Percentiles rank a stretch among this genome's conserved stretches.
phyloP scores from a whole-genome alignment of 169 alveolate species.

The Plasmodium cynomolgi region DNA sequence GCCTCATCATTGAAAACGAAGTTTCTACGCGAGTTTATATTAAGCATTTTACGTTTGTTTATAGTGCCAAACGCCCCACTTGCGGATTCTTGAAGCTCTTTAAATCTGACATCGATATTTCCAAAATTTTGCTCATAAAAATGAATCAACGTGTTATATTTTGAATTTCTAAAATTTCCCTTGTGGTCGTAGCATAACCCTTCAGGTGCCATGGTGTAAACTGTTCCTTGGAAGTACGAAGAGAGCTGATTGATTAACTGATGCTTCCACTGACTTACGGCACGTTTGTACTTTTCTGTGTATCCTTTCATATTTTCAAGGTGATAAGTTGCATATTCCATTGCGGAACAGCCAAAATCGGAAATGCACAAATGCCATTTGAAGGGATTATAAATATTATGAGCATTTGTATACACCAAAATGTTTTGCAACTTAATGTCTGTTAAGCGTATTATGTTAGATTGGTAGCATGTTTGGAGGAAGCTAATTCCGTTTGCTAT shows the following conservation, averaged over 20 bases:
- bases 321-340: constrained; percentile 72
- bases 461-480: constrained; percentile 84
- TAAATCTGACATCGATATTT: constrained; percentile 45
- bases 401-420: constrained; percentile 78
- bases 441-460: constrained; percentile 82
- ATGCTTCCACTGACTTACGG: constrained; percentile 55
- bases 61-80: constrained; percentile 1
- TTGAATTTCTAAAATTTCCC: constrained; percentile 65
- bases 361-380: constrained; percentile 83
- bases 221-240: constrained; percentile 69
- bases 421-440: constrained; percentile 83
- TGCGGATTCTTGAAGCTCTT: constrained; percentile 29
- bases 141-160: constrained; percentile 56
- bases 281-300: constrained; percentile 12
- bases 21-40: constrained; percentile 26
- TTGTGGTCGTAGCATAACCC: constrained; percentile 68
- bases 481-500: constrained; percentile 80
- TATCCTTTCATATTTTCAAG: constrained; percentile 45
- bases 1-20: neutral
- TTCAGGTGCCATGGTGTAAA: constrained; percentile 74
- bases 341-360: constrained; percentile 85
- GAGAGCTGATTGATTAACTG: constrained; percentile 60
- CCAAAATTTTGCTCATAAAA: constrained; percentile 72
- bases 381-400: constrained; percentile 79
- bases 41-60: constrained; percentile 6